These are phyloP conservation scores for Alternaria alternata DNA, from an alignment of 2,329 filamentous ascomycete species.

Conservation along the genomic window DNA sequence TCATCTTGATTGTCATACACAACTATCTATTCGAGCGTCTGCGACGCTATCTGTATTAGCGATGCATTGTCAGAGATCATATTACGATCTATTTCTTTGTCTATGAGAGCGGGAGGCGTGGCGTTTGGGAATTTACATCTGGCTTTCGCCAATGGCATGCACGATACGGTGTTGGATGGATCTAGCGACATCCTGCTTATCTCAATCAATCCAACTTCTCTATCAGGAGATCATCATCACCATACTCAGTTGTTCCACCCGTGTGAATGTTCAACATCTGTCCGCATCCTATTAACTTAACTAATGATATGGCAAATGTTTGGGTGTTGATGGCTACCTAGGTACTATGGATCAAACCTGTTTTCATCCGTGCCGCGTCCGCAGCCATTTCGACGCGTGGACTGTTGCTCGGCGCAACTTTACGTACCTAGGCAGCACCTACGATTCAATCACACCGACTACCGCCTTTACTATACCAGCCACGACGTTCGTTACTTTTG, in stretches of 20 bases:
- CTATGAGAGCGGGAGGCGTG: conserved; percentile 7
- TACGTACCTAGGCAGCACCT: too few species aligned
- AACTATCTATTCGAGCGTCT: conserved; percentile 4
- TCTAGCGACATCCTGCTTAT: conserved; percentile 12
- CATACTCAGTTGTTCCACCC: background rate
- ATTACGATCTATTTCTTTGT: background rate
- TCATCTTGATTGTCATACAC: background rate
- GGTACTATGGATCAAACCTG: background rate
- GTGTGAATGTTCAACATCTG: background rate
- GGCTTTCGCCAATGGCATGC: conserved; percentile 9
- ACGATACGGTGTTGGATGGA: conserved; percentile 9
- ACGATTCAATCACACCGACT: background rate
- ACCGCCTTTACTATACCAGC: background rate
- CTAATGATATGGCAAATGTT: too few species aligned
- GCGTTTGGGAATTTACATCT: conserved; percentile 11
- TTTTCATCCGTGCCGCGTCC: background rate
- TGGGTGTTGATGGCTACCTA: background rate
- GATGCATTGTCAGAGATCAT: conserved; percentile 9
- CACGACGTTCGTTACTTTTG: background rate
- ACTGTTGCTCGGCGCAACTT: background rate
- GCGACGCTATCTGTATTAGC: conserved; percentile 11
- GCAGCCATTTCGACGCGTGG: background rate
- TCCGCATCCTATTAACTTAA: too few species aligned
- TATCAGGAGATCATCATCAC: background rate
- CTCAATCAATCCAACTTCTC: conserved; percentile 13